Evolutionary conservation across 805 yeast genomes (phyloP), one percentile per base, ranked within the genome.

Genomic region (Brettanomyces nanus): DNA sequence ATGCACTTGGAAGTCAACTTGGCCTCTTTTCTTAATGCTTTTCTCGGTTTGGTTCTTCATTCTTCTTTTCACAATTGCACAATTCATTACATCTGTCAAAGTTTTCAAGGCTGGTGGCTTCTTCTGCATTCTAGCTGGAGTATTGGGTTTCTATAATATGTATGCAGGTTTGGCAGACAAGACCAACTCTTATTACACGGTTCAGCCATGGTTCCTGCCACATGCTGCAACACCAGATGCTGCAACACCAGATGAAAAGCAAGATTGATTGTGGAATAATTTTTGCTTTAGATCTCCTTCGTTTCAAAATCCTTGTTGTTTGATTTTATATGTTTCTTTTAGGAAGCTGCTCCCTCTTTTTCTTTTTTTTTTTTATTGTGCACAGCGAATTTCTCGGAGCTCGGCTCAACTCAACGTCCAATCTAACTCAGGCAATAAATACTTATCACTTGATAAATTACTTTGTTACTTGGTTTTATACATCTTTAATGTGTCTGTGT

Each of bases 131-230:
- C 42, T 69, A 21, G 58, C 69, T 23, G 64, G 73, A 3, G 44
- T 68, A 6, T 31, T 59, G 15, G 77, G 73, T 0, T 65, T 69
- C 53, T 72, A 68, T 47, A 67, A 66, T 45, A 65, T 68, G 40
- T 66, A 58, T 48, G 70, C 72, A 1, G 75, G 75, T 43, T 54
- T 62, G 33, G 66, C 69, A 1, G 75, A 70, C 39, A 54, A 56
- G 11, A 69, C 73, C 39, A 83, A 80, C 61, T 66, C 80, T 28
- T 82, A 79, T 54, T 45, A 80, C 45, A 60, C 62, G 14, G 58
- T 75, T 35, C 62, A 64, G 40, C 74, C 84, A 15, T 38, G 67
- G 36, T 70, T 57, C 49, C 53, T 75, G 61, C 77, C 79, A 28
- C 66, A 68, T 35, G 61, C 63, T 17, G 47, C 37, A 3, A 39